Conservation (phyloP, 129 eudicot species). For the Heracleum sosnowskyi region DNA sequence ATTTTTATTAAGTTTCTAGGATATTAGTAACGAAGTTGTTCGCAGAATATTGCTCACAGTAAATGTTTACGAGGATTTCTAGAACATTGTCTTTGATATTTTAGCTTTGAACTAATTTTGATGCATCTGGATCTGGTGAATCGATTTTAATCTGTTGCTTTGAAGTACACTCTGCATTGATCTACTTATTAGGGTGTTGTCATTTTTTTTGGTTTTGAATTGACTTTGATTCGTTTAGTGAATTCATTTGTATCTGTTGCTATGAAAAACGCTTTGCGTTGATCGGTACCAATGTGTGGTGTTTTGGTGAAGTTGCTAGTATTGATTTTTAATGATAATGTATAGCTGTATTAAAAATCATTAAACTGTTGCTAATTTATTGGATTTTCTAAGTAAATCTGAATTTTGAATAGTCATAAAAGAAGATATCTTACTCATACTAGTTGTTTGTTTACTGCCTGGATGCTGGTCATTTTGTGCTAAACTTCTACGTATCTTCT, state of each 20-base stretch:
- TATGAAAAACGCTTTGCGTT: not conserved
- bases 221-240: not conserved
- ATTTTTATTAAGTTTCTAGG: not conserved
- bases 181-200: not conserved
- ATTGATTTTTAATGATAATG: not conserved
- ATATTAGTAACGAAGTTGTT: not conserved
- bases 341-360: not conserved
- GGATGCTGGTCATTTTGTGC: not conserved
- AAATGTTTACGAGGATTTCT: not conserved
- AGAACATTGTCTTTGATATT: not conserved
- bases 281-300: not conserved
- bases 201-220: not conserved
- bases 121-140: not conserved
- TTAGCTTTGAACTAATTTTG: not conserved
- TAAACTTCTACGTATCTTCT: slow-evolving; percentile 12
- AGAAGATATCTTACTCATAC: not conserved
- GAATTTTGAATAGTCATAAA: not conserved
- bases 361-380: not conserved
- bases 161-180: not conserved
- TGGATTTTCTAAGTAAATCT: not conserved
- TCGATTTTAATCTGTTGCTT: not conserved
- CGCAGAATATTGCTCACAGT: not conserved
- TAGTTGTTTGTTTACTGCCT: not conserved
- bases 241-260: not conserved
- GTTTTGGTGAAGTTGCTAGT: not conserved